Evolutionary conservation across 176 grass and related monocot species (phyloP).

Genomic region (Miscanthus lutarioriparius): DNA sequence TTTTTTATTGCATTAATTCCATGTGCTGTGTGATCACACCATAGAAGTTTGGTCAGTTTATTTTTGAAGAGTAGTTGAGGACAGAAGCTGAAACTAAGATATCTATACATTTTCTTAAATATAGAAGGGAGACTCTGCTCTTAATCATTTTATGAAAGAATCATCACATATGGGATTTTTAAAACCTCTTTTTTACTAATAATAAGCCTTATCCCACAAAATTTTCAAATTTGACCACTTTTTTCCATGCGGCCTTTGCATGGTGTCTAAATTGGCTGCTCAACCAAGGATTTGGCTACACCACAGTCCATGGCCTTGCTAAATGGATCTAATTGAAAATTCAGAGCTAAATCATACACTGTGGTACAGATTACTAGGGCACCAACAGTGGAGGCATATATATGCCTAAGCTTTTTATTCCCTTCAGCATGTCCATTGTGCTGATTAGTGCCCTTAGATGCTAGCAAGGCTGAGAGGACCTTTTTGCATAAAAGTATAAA

Average conservation of each 20-base stretch:
- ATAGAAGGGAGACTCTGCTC: neutral
- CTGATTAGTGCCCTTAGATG: neutral
- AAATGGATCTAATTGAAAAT: neutral
- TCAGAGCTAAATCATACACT: neutral
- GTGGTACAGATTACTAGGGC: neutral
- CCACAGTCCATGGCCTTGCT: neutral
- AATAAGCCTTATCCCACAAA: neutral
- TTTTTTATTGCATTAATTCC: neutral
- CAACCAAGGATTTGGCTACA: neutral
- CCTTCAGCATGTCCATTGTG: neutral
- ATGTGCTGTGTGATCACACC: neutral
- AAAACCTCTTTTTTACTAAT: neutral
- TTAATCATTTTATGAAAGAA: constrained; percentile 14
- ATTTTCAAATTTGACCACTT: neutral
- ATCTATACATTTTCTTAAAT: neutral
- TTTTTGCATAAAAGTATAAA: neutral
- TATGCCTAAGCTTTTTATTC: neutral
- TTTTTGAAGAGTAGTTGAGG: neutral
- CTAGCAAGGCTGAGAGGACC: neutral
- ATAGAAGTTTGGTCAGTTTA: neutral
- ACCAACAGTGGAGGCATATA: neutral
- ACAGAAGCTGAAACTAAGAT: neutral
- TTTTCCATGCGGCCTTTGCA: neutral
- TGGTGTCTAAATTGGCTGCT: neutral
- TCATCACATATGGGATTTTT: neutral